Evolutionary conservation across 1,139 yeast species (phyloP).

Genomic region (Pichia sp.): DNA sequence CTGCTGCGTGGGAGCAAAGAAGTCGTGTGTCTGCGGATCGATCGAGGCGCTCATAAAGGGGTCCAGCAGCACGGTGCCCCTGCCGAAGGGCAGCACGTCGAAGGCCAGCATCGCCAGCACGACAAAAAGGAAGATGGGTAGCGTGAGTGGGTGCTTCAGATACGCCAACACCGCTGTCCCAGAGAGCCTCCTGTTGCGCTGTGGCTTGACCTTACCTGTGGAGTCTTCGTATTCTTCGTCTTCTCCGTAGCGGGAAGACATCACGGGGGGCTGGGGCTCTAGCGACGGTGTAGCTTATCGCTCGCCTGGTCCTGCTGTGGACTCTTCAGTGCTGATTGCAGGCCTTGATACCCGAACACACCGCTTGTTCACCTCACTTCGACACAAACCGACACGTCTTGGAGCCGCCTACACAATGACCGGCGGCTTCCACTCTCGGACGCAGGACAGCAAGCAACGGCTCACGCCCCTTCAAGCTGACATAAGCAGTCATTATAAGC

Average conservation of each 20-base stretch:
- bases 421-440: no score
- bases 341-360: no score
- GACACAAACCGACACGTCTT: no score
- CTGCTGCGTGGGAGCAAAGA: constrained; percentile 3
- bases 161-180: not conserved
- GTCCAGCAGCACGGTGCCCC: not conserved
- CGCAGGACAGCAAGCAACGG: no score
- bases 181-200: not conserved
- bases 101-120: not conserved
- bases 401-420: no score
- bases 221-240: not conserved
- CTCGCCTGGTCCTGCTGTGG: no score
- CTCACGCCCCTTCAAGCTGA: no score
- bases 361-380: no score
- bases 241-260: not conserved
- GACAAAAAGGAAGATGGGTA: not conserved
- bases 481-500: no score
- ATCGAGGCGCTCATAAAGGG: not conserved
- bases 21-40: constrained; percentile 21
- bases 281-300: no score
- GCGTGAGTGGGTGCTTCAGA: not conserved
- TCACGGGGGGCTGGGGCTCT: not conserved
- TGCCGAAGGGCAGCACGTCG: not conserved
- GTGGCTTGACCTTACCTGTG: not conserved
- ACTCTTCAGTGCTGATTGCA: no score